Evolutionary conservation across 2,329 filamentous ascomycete species (phyloP), one percentile per base, ranked within the genome.

Genomic region (Fusarium brachygibbosum): DNA sequence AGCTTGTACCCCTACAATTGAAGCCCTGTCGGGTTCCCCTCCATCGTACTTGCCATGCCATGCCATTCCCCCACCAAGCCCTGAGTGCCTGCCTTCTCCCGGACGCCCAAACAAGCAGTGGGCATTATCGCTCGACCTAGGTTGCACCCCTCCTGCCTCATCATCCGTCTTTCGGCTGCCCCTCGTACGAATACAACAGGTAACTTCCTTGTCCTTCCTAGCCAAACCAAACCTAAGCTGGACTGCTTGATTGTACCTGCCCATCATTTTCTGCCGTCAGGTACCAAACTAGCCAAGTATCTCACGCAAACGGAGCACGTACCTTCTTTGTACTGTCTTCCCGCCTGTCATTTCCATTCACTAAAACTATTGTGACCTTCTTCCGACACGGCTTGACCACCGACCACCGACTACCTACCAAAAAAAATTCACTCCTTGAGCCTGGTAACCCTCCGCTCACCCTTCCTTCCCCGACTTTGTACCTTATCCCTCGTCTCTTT

Each of bases 11-110:
- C 65, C 65, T 69, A 44, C 40, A 52, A 51, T 48, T 21, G 40
- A 45, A 66, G 58, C 45, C 68, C 58, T 61, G 63, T 71, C 68
- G 35, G 42, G 29, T 65, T 65, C 69, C 71, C 71, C 71, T 59
- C 64, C 69, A 45, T 73, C 69, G 63, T 66, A 56, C 66, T 60
- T 71, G 51, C 29, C 37, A 21, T 50, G 17, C 46, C 46, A 40
- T 68, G 54, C 71, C 63, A 58, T 70, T 74, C 71, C 71, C 71
- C 71, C 71, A 74, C 71, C 66, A 73, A 63, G 67, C 61, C 60
- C 48, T 51, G 48, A 51, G 34, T 51, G 32, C 31, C 48, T 40
- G 48, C 48, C 34, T 51, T 31, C 16, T 37, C 45, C 58, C 68
- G 58, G 63, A 71, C 58, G 32, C 71, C 66, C 58, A 64, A 35